Conservation (phyloP, 2,329 filamentous ascomycete species). For the Fusarium xyrophilum region DNA sequence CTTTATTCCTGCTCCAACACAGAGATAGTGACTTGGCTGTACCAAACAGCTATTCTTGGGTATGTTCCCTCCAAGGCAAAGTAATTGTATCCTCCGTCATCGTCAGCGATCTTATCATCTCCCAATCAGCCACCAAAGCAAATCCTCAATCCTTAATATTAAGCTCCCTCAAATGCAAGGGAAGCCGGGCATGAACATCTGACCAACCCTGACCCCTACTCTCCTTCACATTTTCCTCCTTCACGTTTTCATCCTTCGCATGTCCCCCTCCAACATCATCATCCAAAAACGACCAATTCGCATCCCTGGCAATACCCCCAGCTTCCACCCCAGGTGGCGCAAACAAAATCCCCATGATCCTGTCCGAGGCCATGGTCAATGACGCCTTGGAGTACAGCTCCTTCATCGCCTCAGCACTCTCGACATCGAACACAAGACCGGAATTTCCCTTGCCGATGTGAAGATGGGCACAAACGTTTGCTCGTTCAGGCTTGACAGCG, state of each 20-base stretch:
- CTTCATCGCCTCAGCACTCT: not conserved
- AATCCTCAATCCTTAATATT: not conserved
- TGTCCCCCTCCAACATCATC: not conserved
- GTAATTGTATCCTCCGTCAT: not conserved
- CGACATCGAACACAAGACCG: conserved; percentile 11
- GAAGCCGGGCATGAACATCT: not conserved
- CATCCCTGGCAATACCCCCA: not conserved
- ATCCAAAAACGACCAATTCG: conserved; percentile 11
- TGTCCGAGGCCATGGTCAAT: not conserved
- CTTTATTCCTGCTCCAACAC: not conserved
- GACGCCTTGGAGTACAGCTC: not conserved
- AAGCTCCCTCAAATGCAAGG: not conserved
- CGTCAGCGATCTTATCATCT: not conserved
- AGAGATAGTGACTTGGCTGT: not conserved
- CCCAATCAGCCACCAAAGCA: not conserved
- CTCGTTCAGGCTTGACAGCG: not conserved
- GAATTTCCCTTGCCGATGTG: not conserved
- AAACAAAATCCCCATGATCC: conserved; percentile 21
- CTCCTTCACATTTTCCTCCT: not conserved
- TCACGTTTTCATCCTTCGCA: not conserved
- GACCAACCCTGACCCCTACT: not conserved
- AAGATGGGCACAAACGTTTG: conserved; percentile 8
- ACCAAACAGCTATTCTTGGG: not conserved
- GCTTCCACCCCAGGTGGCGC: not conserved
- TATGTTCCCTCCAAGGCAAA: not conserved